Conservation (phyloP, 305 asterid species). For the Fraxinus greggii region DNA sequence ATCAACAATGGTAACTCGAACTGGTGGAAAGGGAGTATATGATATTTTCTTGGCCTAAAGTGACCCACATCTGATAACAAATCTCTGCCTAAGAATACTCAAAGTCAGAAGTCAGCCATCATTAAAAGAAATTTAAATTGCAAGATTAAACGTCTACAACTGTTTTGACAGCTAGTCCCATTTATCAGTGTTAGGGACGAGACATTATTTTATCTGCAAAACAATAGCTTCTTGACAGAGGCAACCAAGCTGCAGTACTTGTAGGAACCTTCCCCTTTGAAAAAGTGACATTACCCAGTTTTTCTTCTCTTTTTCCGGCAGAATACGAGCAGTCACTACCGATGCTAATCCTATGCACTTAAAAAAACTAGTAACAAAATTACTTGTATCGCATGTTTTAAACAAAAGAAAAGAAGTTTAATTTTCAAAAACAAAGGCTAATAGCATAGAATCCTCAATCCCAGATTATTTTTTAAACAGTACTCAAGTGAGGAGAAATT, state of each 20-base stretch:
- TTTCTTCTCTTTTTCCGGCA: neutral
- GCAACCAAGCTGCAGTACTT: neutral
- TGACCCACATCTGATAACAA: neutral
- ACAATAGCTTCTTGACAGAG: neutral
- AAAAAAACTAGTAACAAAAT: neutral
- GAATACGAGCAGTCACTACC: neutral
- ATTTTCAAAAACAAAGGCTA: neutral
- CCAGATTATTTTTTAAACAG: neutral
- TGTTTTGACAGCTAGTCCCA: neutral
- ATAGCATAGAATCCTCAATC: neutral
- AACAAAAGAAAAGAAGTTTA: neutral
- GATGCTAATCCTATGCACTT: neutral
- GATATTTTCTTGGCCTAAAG: neutral
- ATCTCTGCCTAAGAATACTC: neutral
- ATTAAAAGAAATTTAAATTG: neutral
- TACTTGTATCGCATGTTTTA: neutral
- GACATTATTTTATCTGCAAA: neutral
- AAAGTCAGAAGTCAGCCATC: neutral
- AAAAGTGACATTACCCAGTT: neutral
- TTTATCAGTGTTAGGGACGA: neutral
- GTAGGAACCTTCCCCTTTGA: neutral
- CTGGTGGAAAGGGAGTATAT: too few relatives aligned
- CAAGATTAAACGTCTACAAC: neutral
- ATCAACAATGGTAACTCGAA: too few relatives aligned
- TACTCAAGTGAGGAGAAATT: neutral